A percentile compares a stretch with the other conserved stretches of the same genome.
These are phyloP conservation scores for Lepidium didymum DNA, from an alignment of 345 rosid genomes.

Conservation along the genomic window DNA sequence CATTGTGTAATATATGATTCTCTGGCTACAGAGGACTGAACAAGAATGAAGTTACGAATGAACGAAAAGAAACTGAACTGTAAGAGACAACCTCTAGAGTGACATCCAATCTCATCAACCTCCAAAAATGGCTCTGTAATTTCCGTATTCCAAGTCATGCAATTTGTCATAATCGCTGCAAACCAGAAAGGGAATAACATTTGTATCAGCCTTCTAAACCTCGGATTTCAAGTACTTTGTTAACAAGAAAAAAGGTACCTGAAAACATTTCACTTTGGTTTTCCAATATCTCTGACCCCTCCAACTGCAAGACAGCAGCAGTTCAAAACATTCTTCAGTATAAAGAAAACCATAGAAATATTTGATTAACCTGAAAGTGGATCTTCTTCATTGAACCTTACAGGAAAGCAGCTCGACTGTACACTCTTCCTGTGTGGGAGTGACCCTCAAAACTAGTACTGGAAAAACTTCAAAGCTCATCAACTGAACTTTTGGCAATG, in stretches of 20 bases:
- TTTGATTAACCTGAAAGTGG: background rate
- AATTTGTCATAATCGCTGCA: conserved; percentile 71
- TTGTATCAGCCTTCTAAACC: background rate
- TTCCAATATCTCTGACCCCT: conserved; percentile 66
- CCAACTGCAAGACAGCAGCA: conserved; percentile 40
- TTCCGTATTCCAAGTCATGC: conserved; percentile 57
- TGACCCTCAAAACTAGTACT: conserved; percentile 57
- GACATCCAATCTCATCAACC: conserved; percentile 59
- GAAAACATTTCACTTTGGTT: conserved; percentile 62
- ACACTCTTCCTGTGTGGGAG: conserved; percentile 53
- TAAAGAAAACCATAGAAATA: background rate
- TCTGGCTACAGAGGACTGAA: background rate
- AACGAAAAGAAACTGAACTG: background rate
- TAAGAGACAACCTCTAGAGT: conserved; percentile 52
- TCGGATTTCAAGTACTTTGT: background rate
- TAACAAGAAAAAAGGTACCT: conserved; percentile 33
- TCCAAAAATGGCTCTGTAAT: conserved; percentile 58
- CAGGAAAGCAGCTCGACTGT: conserved; percentile 72
- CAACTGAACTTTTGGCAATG: conserved; percentile 51
- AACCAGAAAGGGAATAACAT: conserved; percentile 3
- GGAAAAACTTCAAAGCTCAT: conserved; percentile 73
- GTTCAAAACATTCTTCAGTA: background rate
- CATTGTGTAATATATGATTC: background rate
- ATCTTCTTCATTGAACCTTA: conserved; percentile 39
- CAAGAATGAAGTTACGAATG: background rate